Evolutionary conservation across 495 filamentous ascomycete species (phyloP).

Genomic region (Cudoniella acicularis): DNA sequence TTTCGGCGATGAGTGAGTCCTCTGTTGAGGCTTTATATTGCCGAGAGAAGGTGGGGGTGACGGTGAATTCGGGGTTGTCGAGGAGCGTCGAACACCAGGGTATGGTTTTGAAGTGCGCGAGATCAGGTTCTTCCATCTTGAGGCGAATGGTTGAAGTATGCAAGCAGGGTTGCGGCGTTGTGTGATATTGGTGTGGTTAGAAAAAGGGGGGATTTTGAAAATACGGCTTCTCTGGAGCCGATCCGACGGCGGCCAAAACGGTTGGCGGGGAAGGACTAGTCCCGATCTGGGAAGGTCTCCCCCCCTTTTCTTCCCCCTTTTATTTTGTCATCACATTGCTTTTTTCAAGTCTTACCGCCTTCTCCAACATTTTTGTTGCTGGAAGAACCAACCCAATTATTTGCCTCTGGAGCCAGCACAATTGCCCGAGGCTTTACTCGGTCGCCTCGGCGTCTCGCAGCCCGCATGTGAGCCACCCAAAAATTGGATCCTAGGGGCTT

Average conservation of each 20-base stretch:
- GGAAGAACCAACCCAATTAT: too few relatives aligned
- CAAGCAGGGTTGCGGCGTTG: background rate
- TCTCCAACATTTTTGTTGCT: too few relatives aligned
- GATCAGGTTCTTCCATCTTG: conserved; percentile 27
- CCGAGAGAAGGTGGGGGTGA: conserved; percentile 38
- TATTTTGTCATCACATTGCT: background rate
- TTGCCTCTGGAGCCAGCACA: too few relatives aligned
- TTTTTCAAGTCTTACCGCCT: too few relatives aligned
- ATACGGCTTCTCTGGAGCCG: background rate
- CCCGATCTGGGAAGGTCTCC: background rate
- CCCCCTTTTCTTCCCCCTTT: background rate
- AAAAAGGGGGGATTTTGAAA: background rate
- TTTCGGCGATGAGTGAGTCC: conserved; percentile 53
- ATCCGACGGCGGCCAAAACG: background rate
- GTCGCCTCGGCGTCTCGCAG: too few relatives aligned
- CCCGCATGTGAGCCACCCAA: too few relatives aligned
- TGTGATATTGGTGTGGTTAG: too few relatives aligned
- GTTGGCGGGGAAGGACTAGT: background rate
- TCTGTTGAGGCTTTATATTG: conserved; percentile 38
- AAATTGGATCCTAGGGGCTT: too few relatives aligned
- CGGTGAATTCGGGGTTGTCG: conserved; percentile 33
- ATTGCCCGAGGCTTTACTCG: too few relatives aligned
- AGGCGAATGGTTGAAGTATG: background rate
- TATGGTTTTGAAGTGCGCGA: conserved; percentile 46
- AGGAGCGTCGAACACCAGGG: conserved; percentile 57